Evolutionary conservation across 2,329 filamentous ascomycete genomes (phyloP).

Genomic region (Parascedosporium putredinis): DNA sequence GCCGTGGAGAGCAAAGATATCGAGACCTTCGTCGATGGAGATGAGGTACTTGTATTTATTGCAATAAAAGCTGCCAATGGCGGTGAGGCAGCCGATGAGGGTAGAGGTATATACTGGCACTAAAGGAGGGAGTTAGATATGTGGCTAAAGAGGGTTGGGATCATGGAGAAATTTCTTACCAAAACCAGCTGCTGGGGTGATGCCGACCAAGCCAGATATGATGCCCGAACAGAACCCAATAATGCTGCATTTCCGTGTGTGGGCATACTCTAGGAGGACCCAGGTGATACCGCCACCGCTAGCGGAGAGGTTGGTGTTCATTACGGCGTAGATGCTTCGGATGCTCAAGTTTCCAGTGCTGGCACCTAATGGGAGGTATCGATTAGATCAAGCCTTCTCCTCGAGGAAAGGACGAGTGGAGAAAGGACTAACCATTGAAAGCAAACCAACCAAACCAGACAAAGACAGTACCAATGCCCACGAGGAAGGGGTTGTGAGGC

Average conservation of each 20-base stretch:
- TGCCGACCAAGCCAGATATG: slow-evolving; percentile 46
- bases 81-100: slow-evolving; percentile 41
- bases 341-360: slow-evolving; percentile 40
- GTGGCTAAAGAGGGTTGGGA: no score
- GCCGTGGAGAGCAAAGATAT: slow-evolving; percentile 50
- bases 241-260: slow-evolving; percentile 22
- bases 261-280: slow-evolving; percentile 40
- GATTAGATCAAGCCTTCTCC: neutral
- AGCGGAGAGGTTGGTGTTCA: slow-evolving; percentile 49
- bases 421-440: slow-evolving; percentile 30
- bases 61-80: slow-evolving; percentile 33
- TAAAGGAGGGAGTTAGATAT: neutral
- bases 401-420: neutral
- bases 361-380: slow-evolving; percentile 14
- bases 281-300: slow-evolving; percentile 43
- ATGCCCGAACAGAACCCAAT: slow-evolving; percentile 34
- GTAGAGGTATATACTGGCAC: slow-evolving; percentile 40
- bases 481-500: slow-evolving; percentile 52
- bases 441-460: slow-evolving; percentile 56
- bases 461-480: slow-evolving; percentile 52
- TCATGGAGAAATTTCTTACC: no score
- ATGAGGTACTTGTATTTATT: slow-evolving; percentile 40
- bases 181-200: slow-evolving; percentile 47
- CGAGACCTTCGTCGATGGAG: slow-evolving; percentile 45
- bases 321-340: slow-evolving; percentile 42